Conservation (phyloP, 257 asterid species). For the Schizonepeta tenuifolia region DNA sequence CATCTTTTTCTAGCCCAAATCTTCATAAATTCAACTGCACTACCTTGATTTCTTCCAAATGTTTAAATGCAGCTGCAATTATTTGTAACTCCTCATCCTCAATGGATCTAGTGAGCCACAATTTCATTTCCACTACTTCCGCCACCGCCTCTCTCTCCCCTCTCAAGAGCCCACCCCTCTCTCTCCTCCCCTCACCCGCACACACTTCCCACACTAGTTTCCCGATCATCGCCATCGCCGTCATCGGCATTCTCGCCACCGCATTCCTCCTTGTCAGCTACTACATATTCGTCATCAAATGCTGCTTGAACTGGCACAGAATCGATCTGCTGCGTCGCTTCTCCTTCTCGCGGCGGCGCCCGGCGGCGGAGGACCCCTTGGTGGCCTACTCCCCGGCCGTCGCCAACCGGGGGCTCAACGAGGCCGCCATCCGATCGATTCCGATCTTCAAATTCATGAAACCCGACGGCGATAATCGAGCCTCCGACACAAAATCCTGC, state of each 20-base stretch:
- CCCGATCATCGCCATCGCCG: constrained; percentile 85
- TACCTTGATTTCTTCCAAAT: neutral
- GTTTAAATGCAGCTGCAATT: constrained; percentile 36
- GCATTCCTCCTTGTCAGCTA: constrained; percentile 79
- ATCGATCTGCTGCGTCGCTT: constrained; percentile 66
- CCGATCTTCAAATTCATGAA: constrained; percentile 63
- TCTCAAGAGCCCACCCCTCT: constrained; percentile 36
- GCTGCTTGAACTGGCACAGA: constrained; percentile 86
- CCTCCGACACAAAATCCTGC: neutral
- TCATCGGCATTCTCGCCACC: constrained; percentile 83
- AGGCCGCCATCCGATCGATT: constrained; percentile 65
- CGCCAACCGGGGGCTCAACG: constrained; percentile 66
- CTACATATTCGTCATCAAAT: constrained; percentile 87
- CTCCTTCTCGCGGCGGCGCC: constrained; percentile 56
- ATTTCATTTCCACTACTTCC: neutral
- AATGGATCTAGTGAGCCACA: constrained; percentile 45
- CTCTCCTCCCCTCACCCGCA: constrained; percentile 34
- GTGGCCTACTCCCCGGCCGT: constrained; percentile 42
- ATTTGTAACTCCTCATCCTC: neutral
- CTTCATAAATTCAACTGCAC: constrained; percentile 20
- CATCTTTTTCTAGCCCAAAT: constrained; percentile 13
- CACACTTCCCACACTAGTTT: constrained; percentile 59
- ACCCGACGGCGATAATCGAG: neutral
- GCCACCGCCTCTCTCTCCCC: constrained; percentile 34
- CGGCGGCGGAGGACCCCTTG: constrained; percentile 42